Evolutionary conservation across 169 alveolate genomes (phyloP).

Genomic region (Theileria annulata): DNA sequence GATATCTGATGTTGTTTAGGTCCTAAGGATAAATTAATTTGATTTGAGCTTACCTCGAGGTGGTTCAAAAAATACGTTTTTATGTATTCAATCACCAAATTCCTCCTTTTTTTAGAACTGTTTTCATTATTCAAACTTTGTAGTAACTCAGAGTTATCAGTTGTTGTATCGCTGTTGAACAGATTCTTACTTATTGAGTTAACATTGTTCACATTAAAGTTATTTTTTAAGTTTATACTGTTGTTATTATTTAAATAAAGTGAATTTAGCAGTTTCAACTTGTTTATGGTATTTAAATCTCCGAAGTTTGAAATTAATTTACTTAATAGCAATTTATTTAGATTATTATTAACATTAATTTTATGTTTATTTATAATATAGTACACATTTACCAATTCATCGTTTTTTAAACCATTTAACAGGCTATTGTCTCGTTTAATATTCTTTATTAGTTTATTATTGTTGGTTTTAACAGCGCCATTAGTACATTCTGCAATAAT

Average conservation of each 20-base stretch:
- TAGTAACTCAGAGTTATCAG: neutral
- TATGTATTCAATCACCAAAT: slow-evolving; percentile 1
- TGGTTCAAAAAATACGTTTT: neutral
- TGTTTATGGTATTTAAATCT: neutral
- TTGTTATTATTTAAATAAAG: neutral
- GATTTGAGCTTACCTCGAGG: neutral
- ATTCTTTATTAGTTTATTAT: too few species aligned
- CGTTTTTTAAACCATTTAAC: too few species aligned
- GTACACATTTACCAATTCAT: too few species aligned
- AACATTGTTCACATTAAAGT: neutral
- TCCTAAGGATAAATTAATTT: slow-evolving; percentile 32
- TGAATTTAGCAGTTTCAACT: slow-evolving; percentile 2
- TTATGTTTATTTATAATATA: too few species aligned
- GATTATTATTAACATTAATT: too few species aligned
- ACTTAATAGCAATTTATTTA: neutral
- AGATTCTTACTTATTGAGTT: neutral
- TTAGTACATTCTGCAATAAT: too few species aligned
- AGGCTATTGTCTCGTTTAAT: too few species aligned
- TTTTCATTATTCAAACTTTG: neutral
- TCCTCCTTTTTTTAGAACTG: too few species aligned
- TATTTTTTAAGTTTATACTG: neutral
- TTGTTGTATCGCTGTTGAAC: neutral
- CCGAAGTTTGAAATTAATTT: neutral
- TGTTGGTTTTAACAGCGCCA: too few species aligned
- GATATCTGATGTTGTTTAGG: slow-evolving; percentile 12